Percentiles rank a stretch among this genome's conserved stretches.
These are phyloP conservation scores for Chamaecrista fasciculata DNA, from an alignment of 306 rosid species.

Conservation along the genomic window DNA sequence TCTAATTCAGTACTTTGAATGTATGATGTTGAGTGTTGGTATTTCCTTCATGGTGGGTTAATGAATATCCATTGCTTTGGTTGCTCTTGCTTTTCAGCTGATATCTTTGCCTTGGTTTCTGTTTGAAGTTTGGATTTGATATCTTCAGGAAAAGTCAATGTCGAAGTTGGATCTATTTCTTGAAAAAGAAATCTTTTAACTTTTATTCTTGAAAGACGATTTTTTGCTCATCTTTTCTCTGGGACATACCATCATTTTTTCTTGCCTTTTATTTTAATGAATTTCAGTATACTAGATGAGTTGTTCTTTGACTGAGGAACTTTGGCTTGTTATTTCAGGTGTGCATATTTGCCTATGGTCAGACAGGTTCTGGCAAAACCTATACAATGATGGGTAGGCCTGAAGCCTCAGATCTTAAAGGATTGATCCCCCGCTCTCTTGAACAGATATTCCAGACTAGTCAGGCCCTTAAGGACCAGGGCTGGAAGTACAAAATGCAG, in stretches of 20 bases:
- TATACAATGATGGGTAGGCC: constrained; percentile 97
- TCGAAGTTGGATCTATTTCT: too few species aligned
- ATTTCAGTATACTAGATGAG: not conserved
- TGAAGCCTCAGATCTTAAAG: constrained; percentile 70
- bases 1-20: not conserved
- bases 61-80: not conserved
- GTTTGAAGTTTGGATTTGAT: not conserved
- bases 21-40: not conserved
- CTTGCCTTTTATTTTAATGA: not conserved
- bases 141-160: not conserved
- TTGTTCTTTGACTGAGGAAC: constrained; percentile 17
- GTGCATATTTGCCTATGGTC: constrained; percentile 98
- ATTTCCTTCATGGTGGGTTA: not conserved
- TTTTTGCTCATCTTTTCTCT: not conserved
- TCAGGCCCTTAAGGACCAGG: constrained; percentile 75
- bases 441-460: constrained; percentile 85
- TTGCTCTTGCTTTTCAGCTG: not conserved
- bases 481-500: constrained; percentile 93
- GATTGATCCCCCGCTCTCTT: constrained; percentile 86
- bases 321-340: constrained; percentile 56
- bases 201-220: not conserved
- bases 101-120: not conserved
- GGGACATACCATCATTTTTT: not conserved
- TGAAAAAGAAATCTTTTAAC: too few species aligned
- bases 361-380: constrained; percentile 92